A percentile compares a stretch with the other conserved stretches of the same genome.
Conservation (phyloP, 495 filamentous ascomycete genomes). For the Usnea hakonensis region DNA sequence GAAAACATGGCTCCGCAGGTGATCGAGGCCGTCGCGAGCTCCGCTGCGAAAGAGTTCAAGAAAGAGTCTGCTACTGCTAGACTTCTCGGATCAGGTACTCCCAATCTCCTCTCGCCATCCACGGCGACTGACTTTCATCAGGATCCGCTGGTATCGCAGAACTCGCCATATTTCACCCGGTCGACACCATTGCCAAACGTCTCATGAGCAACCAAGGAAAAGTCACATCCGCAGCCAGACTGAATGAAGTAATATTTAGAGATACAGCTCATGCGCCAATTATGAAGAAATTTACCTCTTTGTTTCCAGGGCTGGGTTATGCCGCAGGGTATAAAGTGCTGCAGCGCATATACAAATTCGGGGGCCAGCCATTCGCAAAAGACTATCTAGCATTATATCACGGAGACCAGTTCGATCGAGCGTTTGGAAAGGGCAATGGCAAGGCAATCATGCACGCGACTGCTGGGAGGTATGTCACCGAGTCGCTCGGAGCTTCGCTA, state of each 20-base stretch:
- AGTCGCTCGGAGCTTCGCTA: neutral
- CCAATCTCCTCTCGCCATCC: neutral
- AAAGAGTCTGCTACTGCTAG: conserved; percentile 84
- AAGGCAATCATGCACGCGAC: conserved; percentile 98
- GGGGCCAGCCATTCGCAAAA: conserved; percentile 89
- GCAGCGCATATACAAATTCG: conserved; percentile 98
- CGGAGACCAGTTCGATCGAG: conserved; percentile 69
- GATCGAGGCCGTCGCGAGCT: conserved; percentile 38
- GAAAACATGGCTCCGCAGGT: conserved; percentile 46
- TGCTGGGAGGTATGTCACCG: conserved; percentile 47
- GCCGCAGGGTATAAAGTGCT: conserved; percentile 97
- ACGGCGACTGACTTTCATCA: conserved; percentile 31
- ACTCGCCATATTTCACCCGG: conserved; percentile 92
- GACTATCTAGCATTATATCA: conserved; percentile 83
- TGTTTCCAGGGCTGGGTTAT: conserved; percentile 95
- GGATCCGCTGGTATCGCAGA: conserved; percentile 94
- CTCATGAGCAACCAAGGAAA: conserved; percentile 95
- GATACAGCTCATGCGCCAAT: conserved; percentile 67
- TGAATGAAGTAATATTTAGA: conserved; percentile 91
- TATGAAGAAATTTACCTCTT: conserved; percentile 77
- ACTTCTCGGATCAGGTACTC: conserved; percentile 81
- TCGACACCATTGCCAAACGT: conserved; percentile 96
- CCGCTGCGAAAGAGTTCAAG: conserved; percentile 60
- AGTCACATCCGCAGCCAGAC: conserved; percentile 50
- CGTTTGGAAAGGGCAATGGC: conserved; percentile 92